Base-by-base conservation (phyloP, 2,329 filamentous ascomycete genomes). In the Beauveria medogensis region DNA sequence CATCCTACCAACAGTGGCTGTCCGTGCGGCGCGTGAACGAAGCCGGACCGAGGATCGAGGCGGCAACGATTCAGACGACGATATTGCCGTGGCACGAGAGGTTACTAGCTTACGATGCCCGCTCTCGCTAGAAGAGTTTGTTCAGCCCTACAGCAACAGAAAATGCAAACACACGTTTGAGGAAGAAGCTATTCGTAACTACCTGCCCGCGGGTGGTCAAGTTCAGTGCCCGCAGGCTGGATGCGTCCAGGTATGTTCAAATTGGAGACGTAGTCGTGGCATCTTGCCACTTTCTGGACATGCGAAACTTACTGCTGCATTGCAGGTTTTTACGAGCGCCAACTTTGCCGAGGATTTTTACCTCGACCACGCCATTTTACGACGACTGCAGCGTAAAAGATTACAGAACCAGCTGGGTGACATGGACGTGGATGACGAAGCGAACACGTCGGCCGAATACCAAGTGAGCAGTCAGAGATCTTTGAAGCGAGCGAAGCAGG, bases 151-250 rank as follows among this genome's bases (percentile, higher is more conserved):
- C 67, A 89, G 82, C 60, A 89, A 83, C 66, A 75, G 70, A 16
- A 82, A 83, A 65, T 92, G 89, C 75, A 85, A 82, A 60, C 89
- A 92, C 70, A 86, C 82, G 0, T 92, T 90, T 69, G 87, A 92
- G 69, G 87, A 83, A 70, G 68, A 70, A 1, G 83, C 84, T 0
- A 86, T 92, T 44, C 61, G 82, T 26, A 80, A 84, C n/a, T 77
- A 76, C 63, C 48, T 86, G 77, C 70, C 78, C 78, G 59, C 68
- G 65, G 62, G 67, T 55, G 57, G 73, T 65, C 60, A 70, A 55
- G 76, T 82, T 1, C 76, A 81, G 58, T 92, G 89, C 69, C 88
- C 88, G 0, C 80, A 85, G 61, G 74, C 81, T 2, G 88, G 88
- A 1, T 92, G 89, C 69, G 75, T 77, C 54, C 75, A 82, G 75